Evolutionary conservation across 805 yeast genomes (phyloP).

Genomic region (Kluyveromyces starmeri): DNA sequence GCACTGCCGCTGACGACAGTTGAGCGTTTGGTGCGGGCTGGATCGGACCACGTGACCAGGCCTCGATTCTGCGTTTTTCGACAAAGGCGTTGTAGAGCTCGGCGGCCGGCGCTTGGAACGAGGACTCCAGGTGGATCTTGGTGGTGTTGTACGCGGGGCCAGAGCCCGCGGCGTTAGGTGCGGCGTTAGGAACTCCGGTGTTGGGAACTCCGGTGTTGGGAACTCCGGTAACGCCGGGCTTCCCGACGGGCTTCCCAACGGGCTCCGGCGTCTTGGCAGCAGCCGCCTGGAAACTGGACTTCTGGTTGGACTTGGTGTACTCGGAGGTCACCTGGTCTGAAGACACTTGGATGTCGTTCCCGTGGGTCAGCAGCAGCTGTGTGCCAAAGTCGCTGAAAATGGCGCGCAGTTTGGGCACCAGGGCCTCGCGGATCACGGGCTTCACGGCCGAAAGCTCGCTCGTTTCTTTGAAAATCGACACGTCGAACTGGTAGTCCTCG

Average conservation of each 20-base stretch:
- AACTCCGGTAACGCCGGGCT: too few species aligned
- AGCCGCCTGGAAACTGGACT: conserved; percentile 15
- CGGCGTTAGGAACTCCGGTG: conserved; percentile 2
- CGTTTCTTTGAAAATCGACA: conserved; percentile 49
- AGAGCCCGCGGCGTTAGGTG: conserved; percentile 7
- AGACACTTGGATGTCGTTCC: conserved; percentile 80
- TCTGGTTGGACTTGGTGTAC: conserved; percentile 44
- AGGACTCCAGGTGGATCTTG: conserved; percentile 63
- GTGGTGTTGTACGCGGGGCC: conserved; percentile 59
- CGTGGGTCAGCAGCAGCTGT: conserved; percentile 67
- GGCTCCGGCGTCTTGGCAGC: too few species aligned
- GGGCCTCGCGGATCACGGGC: conserved; percentile 39
- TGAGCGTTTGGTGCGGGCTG: conserved; percentile 37
- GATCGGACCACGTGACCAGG: conserved; percentile 73
- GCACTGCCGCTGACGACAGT: background rate
- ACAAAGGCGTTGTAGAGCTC: conserved; percentile 72
- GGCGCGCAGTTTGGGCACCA: conserved; percentile 65
- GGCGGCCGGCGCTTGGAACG: conserved; percentile 81
- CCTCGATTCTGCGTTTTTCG: conserved; percentile 70
- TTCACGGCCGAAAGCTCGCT: conserved; percentile 46
- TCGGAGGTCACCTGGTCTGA: conserved; percentile 53
- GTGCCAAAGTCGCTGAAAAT: conserved; percentile 58
- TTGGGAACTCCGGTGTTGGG: too few species aligned
- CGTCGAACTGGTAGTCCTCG: conserved; percentile 79
- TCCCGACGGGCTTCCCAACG: too few species aligned